phyloP scores from a whole-genome alignment of 2,329 filamentous ascomycete species.

The Penicillium sp. region DNA sequence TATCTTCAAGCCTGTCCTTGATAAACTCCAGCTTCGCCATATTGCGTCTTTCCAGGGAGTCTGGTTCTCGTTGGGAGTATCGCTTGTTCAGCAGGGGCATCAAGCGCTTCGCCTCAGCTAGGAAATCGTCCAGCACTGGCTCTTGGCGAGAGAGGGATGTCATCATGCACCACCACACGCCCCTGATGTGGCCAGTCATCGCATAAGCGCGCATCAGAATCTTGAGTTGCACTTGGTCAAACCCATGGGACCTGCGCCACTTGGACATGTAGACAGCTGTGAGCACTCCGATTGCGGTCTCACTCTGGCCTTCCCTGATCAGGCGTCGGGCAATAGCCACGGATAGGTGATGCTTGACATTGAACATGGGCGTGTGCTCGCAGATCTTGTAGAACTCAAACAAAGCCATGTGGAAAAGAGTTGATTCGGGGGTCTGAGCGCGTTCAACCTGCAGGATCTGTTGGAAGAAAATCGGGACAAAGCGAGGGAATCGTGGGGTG shows the following conservation, averaged over 20 bases:
- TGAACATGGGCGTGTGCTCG: slow-evolving; percentile 38
- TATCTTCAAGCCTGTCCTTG: slow-evolving; percentile 17
- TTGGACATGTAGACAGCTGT: slow-evolving; percentile 46
- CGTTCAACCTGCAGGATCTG: slow-evolving; percentile 38
- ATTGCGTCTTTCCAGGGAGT: slow-evolving; percentile 8
- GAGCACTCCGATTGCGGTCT: slow-evolving; percentile 43
- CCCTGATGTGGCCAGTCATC: slow-evolving; percentile 37
- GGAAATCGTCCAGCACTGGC: slow-evolving; percentile 39
- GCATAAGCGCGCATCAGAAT: slow-evolving; percentile 47
- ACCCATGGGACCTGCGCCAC: slow-evolving; percentile 40
- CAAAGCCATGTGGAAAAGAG: slow-evolving; percentile 44
- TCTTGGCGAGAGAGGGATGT: slow-evolving; percentile 44
- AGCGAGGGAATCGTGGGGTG: slow-evolving; percentile 32
- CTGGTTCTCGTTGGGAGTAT: slow-evolving; percentile 5
- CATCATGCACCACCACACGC: slow-evolving; percentile 50
- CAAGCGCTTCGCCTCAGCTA: slow-evolving; percentile 42
- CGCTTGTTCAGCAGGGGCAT: slow-evolving; percentile 26
- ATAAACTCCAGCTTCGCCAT: not conserved
- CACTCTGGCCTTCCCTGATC: slow-evolving; percentile 34
- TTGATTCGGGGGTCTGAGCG: slow-evolving; percentile 26
- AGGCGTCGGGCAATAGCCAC: slow-evolving; percentile 37
- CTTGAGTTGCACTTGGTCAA: slow-evolving; percentile 48
- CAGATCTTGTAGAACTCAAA: slow-evolving; percentile 50
- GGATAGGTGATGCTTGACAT: slow-evolving; percentile 46
- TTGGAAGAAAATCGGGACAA: slow-evolving; percentile 46